Evolutionary conservation across 345 rosid genomes (phyloP), one percentile per base, ranked within the genome.

Genomic region (Combretum micranthum): DNA sequence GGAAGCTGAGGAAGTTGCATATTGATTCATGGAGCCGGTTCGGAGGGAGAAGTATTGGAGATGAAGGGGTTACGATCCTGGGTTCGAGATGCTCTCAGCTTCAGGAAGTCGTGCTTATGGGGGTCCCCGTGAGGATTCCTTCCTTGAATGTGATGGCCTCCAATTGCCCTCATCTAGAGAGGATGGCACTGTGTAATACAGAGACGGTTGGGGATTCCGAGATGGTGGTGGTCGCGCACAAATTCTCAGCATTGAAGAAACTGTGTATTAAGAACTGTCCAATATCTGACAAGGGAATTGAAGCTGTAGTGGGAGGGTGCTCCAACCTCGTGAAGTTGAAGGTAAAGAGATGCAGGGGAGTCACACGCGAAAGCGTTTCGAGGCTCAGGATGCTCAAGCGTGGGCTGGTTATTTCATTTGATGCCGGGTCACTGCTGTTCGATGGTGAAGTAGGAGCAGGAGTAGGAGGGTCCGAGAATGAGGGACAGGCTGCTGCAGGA

Each of bases 211-310:
- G 75, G 20, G 80, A 75, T 39, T 0, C 7, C 4, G 80, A 69
- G 65, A 72, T 79, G 66, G 61, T 47, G n/a, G 49, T 62, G 1
- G 67, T 79, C 13, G 80, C 63, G 25, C 48, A 53, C 15, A 79
- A 79, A 50, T 79, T 67, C 64, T 17, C 10, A 11, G 73, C 74
- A 5, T 37, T 79, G 67, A 79, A 72, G 71, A 79, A 75, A 72
- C 76, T 79, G 3, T 79, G 83, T 69, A 65, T 79, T 26, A 79
- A 79, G 70, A 79, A 62, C 49, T 75, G 83, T 57, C 80, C 83
- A 2, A 55, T 79, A 17, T 64, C 83, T 0, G 62, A 56, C 37
- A 19, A 22, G 8, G 80, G 80, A n/a, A 65, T 79, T 1, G 69
- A 62, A 65, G 78, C 76, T 2, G 60, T 75, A 2, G 75, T 61